Percentiles rank a stretch among this genome's conserved stretches.
These are phyloP conservation scores for Hypoxylon trugodes DNA, from an alignment of 495 filamentous ascomycete genomes.

Conservation along the genomic window DNA sequence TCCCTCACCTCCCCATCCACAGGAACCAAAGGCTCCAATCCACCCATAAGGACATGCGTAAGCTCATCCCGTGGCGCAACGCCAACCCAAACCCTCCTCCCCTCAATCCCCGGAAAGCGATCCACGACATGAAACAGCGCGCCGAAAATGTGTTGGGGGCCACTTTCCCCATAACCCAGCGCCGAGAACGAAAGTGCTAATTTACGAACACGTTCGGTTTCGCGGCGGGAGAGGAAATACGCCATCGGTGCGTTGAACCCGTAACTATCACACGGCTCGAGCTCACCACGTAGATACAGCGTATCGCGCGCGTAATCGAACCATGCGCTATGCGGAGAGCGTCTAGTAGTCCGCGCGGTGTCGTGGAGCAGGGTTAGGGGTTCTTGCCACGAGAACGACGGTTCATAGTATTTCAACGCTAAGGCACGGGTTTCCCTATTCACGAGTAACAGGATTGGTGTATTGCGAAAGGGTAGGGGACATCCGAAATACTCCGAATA, in stretches of 20 bases:
- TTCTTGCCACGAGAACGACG: conserved; percentile 52
- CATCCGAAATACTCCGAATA: background rate
- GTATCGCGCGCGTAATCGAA: conserved; percentile 53
- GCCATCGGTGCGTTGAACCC: conserved; percentile 54
- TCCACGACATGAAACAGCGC: conserved; percentile 53
- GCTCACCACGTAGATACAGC: conserved; percentile 51
- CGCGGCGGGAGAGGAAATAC: conserved; percentile 50
- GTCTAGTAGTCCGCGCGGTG: background rate
- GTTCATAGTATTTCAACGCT: conserved; percentile 52
- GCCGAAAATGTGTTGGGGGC: conserved; percentile 49
- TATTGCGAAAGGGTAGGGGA: conserved; percentile 14
- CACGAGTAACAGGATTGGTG: conserved; percentile 51
- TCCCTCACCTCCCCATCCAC: background rate
- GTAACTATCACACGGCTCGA: conserved; percentile 51
- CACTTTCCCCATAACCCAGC: conserved; percentile 42
- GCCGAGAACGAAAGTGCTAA: conserved; percentile 48
- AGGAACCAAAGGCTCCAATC: conserved; percentile 22
- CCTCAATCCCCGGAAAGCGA: conserved; percentile 41
- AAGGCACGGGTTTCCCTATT: conserved; percentile 53
- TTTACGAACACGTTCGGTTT: conserved; percentile 46
- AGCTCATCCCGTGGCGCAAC: conserved; percentile 44
- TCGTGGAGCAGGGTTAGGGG: conserved; percentile 38
- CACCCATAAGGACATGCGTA: conserved; percentile 36
- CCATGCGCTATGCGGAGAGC: conserved; percentile 36
- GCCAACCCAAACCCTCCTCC: conserved; percentile 43